Percentiles rank a stretch among this genome's conserved stretches.
These are phyloP conservation scores for Thymus mandschuricus DNA, from an alignment of 257 asterid genomes.

Conservation along the genomic window DNA sequence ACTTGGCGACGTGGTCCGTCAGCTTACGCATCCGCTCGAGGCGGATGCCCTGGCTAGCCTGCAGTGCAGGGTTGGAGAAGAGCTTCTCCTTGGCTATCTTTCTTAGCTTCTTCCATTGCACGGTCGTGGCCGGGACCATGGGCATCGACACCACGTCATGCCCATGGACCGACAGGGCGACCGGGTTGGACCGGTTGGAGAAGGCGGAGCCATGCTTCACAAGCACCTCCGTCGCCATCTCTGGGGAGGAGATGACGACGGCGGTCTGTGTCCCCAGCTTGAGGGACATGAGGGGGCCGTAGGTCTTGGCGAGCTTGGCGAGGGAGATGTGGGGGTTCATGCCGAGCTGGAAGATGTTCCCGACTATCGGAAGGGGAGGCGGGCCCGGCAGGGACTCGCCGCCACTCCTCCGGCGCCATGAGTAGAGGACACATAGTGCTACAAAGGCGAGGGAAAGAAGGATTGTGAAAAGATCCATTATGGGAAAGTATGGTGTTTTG, in stretches of 20 bases:
- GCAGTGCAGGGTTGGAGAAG: slow-evolving; percentile 1
- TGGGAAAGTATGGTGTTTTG: too few species aligned
- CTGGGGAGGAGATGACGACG: neutral
- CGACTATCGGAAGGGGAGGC: neutral
- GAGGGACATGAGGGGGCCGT: slow-evolving; percentile 3
- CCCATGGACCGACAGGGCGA: neutral
- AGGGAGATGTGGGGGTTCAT: neutral
- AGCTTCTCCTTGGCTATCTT: neutral
- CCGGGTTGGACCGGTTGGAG: neutral
- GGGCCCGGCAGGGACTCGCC: neutral
- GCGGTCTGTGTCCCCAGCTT: neutral
- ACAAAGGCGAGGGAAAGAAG: neutral
- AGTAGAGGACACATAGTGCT: neutral
- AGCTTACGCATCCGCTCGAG: slow-evolving; percentile 13
- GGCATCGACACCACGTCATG: neutral
- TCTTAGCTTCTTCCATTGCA: neutral
- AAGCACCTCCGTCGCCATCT: neutral
- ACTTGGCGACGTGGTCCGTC: neutral
- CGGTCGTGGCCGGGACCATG: too few species aligned
- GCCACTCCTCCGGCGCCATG: neutral
- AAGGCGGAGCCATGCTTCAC: neutral
- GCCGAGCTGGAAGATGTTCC: neutral
- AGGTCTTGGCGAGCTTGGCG: neutral
- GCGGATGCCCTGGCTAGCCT: neutral
- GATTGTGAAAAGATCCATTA: neutral